These are phyloP conservation scores for Petunia secreta DNA, from an alignment of 257 asterid genomes.

Conservation along the genomic window DNA sequence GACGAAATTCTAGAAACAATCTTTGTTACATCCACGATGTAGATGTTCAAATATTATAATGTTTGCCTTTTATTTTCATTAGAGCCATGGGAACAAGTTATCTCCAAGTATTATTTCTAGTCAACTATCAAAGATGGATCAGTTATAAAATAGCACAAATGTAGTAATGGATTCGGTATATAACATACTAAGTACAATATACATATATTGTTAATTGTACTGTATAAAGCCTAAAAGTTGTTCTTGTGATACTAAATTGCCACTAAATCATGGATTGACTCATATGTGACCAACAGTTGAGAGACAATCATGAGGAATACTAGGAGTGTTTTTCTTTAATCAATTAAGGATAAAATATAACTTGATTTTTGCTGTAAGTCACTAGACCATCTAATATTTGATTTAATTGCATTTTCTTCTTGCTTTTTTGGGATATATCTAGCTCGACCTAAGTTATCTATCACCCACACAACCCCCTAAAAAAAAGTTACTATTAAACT, in stretches of 20 bases:
- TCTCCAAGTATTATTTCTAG: not conserved
- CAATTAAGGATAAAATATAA: not conserved
- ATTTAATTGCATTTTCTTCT: not conserved
- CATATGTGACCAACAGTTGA: not conserved
- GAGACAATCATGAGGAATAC: slow-evolving; percentile 23
- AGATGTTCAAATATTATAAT: not conserved
- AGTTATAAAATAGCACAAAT: not conserved
- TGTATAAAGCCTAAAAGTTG: not conserved
- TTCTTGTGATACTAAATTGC: not conserved
- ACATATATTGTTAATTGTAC: not conserved
- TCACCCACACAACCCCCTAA: too few relatives aligned
- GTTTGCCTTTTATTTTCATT: not conserved
- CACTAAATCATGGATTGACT: slow-evolving; percentile 15
- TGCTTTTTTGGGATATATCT: not conserved
- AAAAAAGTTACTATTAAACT: too few relatives aligned
- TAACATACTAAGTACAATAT: not conserved
- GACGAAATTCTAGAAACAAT: too few relatives aligned
- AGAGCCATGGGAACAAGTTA: not conserved
- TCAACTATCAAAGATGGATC: not conserved
- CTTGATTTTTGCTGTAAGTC: slow-evolving; percentile 24
- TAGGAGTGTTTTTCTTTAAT: slow-evolving; percentile 15
- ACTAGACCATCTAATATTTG: not conserved
- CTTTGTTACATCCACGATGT: not conserved
- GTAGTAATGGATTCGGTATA: not conserved
- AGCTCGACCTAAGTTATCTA: too few relatives aligned